These are phyloP conservation scores for Penstemon eatonii DNA, from an alignment of 257 asterid genomes.

Conservation along the genomic window DNA sequence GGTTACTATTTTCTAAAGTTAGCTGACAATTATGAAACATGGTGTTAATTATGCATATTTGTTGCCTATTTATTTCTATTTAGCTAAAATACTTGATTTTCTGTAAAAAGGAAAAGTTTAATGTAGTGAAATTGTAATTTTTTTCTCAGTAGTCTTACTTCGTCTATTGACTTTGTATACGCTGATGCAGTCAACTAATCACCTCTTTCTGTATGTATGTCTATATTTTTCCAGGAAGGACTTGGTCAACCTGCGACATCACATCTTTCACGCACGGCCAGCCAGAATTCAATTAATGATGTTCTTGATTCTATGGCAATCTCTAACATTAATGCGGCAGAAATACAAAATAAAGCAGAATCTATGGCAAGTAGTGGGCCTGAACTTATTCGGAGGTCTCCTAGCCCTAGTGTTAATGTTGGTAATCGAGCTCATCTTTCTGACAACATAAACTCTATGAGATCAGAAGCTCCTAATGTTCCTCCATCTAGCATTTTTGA, in stretches of 20 bases:
- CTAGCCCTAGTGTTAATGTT: slow-evolving; percentile 32
- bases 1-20: neutral
- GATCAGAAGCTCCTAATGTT: slow-evolving; percentile 32
- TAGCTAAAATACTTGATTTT: no score
- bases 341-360: slow-evolving; percentile 35
- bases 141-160: neutral
- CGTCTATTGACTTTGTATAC: neutral
- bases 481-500: slow-evolving; percentile 51
- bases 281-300: slow-evolving; percentile 49
- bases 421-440: slow-evolving; percentile 37
- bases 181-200: neutral
- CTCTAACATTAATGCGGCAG: slow-evolving; percentile 31
- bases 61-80: no score
- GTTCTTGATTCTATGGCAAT: slow-evolving; percentile 27
- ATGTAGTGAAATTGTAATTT: no score
- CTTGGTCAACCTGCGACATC: slow-evolving; percentile 42
- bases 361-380: slow-evolving; percentile 30
- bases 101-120: no score
- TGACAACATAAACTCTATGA: slow-evolving; percentile 31
- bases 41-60: neutral
- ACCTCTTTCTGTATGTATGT: slow-evolving; percentile 2
- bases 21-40: neutral
- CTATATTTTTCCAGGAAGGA: slow-evolving; percentile 56
- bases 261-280: slow-evolving; percentile 53
- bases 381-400: slow-evolving; percentile 31